A percentile compares a stretch with the other conserved stretches of the same genome.
Evolutionary conservation across 2,329 filamentous ascomycete genomes (phyloP).

Genomic region (Cladosporium sphaerospermum): DNA sequence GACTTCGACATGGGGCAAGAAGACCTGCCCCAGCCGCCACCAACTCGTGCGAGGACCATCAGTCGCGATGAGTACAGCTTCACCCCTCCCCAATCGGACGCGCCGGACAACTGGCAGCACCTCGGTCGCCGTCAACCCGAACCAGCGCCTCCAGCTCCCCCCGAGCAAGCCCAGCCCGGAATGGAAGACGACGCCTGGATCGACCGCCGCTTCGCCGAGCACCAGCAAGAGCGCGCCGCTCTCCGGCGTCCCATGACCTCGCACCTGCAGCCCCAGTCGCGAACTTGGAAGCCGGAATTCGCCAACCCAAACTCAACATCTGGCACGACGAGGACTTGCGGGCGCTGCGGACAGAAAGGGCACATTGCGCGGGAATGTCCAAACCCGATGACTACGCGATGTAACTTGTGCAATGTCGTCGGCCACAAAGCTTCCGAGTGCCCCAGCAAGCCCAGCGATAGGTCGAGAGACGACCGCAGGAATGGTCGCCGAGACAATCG

Average conservation of each 20-base stretch:
- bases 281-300: background rate
- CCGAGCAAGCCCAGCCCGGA: background rate
- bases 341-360: conserved; percentile 16
- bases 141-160: background rate
- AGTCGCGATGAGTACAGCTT: background rate
- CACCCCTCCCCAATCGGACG: background rate
- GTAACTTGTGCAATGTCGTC: conserved; percentile 5
- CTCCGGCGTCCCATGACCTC: background rate
- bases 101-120: conserved; percentile 21
- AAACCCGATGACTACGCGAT: background rate
- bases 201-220: conserved; percentile 17
- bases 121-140: conserved; percentile 15
- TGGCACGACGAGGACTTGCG: conserved; percentile 9
- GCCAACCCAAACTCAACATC: too few relatives aligned
- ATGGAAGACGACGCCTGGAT: conserved; percentile 14
- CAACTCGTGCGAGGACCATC: background rate
- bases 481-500: background rate
- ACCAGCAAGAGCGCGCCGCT: conserved; percentile 3
- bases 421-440: conserved; percentile 12
- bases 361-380: conserved; percentile 19
- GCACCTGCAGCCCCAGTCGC: background rate
- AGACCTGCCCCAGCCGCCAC: background rate
- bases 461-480: background rate
- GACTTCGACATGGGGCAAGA: too few relatives aligned
- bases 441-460: background rate